Evolutionary conservation across 2,329 filamentous ascomycete species (phyloP).

Genomic region (Fusarium sororula): DNA sequence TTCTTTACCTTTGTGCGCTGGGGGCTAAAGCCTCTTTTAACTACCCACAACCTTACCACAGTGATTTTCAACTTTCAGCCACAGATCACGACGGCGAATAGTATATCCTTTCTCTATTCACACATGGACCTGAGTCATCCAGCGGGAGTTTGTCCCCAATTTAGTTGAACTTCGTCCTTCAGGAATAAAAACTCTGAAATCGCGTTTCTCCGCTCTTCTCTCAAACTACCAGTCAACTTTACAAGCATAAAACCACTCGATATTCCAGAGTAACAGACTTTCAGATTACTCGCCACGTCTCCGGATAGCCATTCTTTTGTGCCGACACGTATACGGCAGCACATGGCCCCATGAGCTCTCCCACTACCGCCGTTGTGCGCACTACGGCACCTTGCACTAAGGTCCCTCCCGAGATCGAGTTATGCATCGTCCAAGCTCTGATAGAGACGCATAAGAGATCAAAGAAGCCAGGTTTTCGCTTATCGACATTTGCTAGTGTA

Average conservation of each 20-base stretch:
- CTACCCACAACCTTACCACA: too few relatives aligned
- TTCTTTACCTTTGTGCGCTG: too few relatives aligned
- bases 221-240: rapidly evolving
- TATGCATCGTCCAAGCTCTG: not conserved
- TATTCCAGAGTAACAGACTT: not conserved
- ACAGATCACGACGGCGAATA: not conserved
- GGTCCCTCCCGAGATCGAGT: not conserved
- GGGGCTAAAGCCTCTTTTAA: too few relatives aligned
- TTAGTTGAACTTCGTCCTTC: too few relatives aligned
- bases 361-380: not conserved
- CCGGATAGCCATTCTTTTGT: too few relatives aligned
- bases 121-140: not conserved
- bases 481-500: not conserved
- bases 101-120: rapidly evolving
- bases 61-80: not conserved
- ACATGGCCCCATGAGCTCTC: not conserved
- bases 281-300: rapidly evolving
- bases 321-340: not conserved
- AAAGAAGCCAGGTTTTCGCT: rapidly evolving
- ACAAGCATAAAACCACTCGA: not conserved
- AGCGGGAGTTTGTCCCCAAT: too few relatives aligned
- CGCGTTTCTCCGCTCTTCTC: not conserved
- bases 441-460: not conserved
- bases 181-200: not conserved
- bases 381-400: rapidly evolving